These are phyloP conservation scores for Letharia lupina DNA, from an alignment of 495 filamentous ascomycete genomes.

Conservation along the genomic window DNA sequence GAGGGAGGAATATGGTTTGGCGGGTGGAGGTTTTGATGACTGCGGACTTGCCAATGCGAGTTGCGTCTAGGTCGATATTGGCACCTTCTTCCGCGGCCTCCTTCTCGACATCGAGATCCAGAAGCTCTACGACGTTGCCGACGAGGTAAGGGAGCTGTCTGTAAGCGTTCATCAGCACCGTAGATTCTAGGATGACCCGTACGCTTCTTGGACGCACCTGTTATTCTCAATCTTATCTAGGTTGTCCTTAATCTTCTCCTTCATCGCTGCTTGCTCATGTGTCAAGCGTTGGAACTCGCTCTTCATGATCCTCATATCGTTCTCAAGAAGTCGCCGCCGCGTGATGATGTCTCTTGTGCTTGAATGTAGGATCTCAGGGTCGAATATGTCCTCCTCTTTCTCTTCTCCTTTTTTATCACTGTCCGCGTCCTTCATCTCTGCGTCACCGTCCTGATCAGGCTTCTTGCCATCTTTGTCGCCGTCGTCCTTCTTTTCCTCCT, in stretches of 20 bases:
- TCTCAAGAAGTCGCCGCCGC: slow-evolving; percentile 78
- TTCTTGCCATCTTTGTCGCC: slow-evolving; percentile 47
- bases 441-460: slow-evolving; percentile 57
- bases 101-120: slow-evolving; percentile 92
- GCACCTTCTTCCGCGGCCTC: slow-evolving; percentile 95
- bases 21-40: slow-evolving; percentile 99
- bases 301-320: slow-evolving; percentile 96
- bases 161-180: slow-evolving; percentile 19
- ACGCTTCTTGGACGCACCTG: slow-evolving; percentile 48
- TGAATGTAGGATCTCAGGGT: slow-evolving; percentile 81
- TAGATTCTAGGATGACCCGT: not conserved
- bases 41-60: slow-evolving; percentile 91
- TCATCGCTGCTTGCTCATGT: slow-evolving; percentile 91
- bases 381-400: slow-evolving; percentile 70
- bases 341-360: slow-evolving; percentile 91
- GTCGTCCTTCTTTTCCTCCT: slow-evolving; percentile 62
- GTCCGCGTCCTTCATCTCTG: slow-evolving; percentile 85
- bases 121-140: slow-evolving; percentile 92
- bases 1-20: slow-evolving; percentile 96
- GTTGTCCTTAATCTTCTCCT: slow-evolving; percentile 98
- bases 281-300: slow-evolving; percentile 90
- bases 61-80: slow-evolving; percentile 97
- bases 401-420: slow-evolving; percentile 54
- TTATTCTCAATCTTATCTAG: slow-evolving; percentile 98
- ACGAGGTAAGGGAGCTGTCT: slow-evolving; percentile 98